Evolutionary conservation across 257 asterid species (phyloP).

Genomic region (Fraxinus pennsylvanica): DNA sequence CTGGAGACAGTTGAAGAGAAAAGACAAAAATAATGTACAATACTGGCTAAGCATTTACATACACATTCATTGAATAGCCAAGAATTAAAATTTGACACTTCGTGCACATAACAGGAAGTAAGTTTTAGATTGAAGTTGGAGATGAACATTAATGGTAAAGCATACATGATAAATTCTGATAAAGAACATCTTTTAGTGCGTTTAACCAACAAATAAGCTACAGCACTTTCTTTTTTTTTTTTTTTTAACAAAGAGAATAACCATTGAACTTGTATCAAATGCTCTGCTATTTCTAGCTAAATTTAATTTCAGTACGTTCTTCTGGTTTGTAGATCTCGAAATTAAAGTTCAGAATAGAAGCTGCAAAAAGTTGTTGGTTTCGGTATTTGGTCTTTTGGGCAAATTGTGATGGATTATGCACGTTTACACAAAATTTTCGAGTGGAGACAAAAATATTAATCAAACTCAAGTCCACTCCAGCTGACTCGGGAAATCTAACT

Average conservation of each 20-base stretch:
- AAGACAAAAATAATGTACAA: neutral
- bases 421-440: too few species aligned
- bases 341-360: too few species aligned
- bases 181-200: neutral
- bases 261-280: neutral
- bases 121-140: neutral
- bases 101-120: neutral
- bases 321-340: too few species aligned
- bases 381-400: too few species aligned
- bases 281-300: too few species aligned
- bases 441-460: too few species aligned
- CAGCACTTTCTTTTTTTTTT: neutral
- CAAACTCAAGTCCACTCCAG: too few species aligned
- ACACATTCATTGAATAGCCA: neutral
- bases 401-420: too few species aligned
- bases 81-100: neutral
- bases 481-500: too few species aligned
- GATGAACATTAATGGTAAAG: neutral
- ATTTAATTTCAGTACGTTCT: too few species aligned
- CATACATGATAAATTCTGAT: neutral
- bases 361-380: too few species aligned
- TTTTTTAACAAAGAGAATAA: neutral
- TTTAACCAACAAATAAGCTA: neutral
- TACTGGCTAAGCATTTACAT: neutral
- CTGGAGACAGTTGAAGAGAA: conserved; percentile 30